A percentile compares a stretch with the other conserved stretches of the same genome.
Evolutionary conservation across 2,329 filamentous ascomycete species (phyloP).

Genomic region (Epichloe sylvatica): DNA sequence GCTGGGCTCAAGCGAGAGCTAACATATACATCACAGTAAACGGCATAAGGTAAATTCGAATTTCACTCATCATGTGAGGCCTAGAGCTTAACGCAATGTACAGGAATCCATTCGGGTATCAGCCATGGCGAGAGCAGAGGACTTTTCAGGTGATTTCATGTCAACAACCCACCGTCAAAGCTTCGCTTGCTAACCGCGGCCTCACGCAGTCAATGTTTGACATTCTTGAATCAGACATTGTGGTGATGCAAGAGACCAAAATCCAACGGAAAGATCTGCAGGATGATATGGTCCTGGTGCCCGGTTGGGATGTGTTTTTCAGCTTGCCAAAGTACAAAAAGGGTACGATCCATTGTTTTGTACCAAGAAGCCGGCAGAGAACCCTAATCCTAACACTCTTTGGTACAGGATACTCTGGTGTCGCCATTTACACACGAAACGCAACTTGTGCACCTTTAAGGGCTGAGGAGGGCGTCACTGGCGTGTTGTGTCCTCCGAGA

Average conservation of each 20-base stretch:
- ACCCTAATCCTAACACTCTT: not conserved
- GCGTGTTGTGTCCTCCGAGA: conserved; percentile 60
- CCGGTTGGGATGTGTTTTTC: conserved; percentile 94
- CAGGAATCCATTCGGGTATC: conserved; percentile 71
- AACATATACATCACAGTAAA: conserved; percentile 42
- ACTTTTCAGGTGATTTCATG: conserved; percentile 47
- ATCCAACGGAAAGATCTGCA: conserved; percentile 83
- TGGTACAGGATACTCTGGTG: conserved; percentile 71
- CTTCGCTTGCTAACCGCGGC: not conserved
- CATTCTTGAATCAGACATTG: conserved; percentile 78
- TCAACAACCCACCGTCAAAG: not conserved
- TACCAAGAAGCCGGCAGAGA: not conserved
- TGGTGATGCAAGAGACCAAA: conserved; percentile 91
- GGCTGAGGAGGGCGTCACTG: conserved; percentile 88
- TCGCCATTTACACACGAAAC: conserved; percentile 89
- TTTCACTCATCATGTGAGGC: not conserved
- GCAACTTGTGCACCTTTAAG: conserved; percentile 71
- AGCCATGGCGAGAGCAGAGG: conserved; percentile 62
- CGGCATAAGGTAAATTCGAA: conserved; percentile 49
- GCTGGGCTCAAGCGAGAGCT: conserved; percentile 1
- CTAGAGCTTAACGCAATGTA: not conserved
- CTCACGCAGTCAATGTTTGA: conserved; percentile 71
- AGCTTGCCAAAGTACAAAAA: conserved; percentile 90
- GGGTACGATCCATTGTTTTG: conserved; percentile 34
- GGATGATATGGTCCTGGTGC: conserved; percentile 91